Conservation (phyloP, 192 early-diverging fungal species). For the Coemansia sp. region DNA sequence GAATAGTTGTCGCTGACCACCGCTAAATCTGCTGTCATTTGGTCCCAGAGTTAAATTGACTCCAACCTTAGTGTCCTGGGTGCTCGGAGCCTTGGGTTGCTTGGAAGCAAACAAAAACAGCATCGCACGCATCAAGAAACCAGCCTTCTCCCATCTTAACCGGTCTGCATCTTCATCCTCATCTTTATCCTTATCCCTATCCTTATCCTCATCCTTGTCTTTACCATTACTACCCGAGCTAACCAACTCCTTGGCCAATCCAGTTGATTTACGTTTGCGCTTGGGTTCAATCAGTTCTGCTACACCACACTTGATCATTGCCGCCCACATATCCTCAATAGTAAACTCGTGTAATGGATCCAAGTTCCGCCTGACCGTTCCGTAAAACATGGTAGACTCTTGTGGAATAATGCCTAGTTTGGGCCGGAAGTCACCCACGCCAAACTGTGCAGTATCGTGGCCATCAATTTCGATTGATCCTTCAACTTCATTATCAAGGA, state of each 20-base stretch:
- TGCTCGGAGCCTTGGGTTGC: neutral
- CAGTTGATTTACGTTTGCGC: neutral
- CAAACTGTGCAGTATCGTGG: conserved; percentile 67
- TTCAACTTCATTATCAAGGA: conserved; percentile 51
- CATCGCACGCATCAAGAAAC: neutral
- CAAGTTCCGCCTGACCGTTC: conserved; percentile 66
- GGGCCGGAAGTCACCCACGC: conserved; percentile 49
- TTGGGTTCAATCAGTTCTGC: neutral
- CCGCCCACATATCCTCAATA: conserved; percentile 67
- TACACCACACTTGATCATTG: conserved; percentile 38
- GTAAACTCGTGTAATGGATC: conserved; percentile 61
- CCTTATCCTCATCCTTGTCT: neutral
- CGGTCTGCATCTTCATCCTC: neutral
- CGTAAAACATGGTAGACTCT: conserved; percentile 66
- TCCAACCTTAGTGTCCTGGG: neutral
- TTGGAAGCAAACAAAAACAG: neutral
- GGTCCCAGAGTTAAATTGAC: neutral
- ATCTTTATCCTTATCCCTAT: conserved; percentile 15
- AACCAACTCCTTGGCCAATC: neutral
- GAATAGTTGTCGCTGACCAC: conserved; percentile 65
- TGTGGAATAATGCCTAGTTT: conserved; percentile 67
- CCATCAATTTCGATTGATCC: conserved; percentile 76
- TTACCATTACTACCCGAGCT: neutral
- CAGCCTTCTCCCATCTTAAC: neutral
- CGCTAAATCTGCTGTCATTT: conserved; percentile 49